Evolutionary conservation across 1,284 basidiomycete species (phyloP).

Genomic region (Pholiota adiposa): DNA sequence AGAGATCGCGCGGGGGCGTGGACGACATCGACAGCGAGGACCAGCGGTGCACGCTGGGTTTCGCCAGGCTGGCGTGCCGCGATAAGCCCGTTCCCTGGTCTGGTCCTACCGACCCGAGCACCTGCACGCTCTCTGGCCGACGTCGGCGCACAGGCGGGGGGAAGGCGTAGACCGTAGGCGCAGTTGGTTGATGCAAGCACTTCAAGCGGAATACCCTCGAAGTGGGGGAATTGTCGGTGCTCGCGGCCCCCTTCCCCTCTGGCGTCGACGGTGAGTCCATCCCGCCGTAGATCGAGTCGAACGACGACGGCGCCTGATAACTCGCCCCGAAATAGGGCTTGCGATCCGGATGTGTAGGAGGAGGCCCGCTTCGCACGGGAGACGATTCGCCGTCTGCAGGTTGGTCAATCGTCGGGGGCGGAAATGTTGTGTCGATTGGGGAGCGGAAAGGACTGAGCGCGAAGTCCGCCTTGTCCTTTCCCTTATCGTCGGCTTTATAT

Average conservation of each 20-base stretch:
- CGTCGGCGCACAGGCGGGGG: slow-evolving; percentile 52
- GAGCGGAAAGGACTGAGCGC: slow-evolving; percentile 16
- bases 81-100: not conserved
- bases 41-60: slow-evolving; percentile 21
- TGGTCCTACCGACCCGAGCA: slow-evolving; percentile 36
- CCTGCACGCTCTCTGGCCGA: slow-evolving; percentile 68
- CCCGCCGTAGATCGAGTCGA: slow-evolving; percentile 28
- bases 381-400: slow-evolving; percentile 1
- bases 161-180: slow-evolving; percentile 43
- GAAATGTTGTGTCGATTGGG: slow-evolving; percentile 9
- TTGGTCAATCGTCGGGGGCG: slow-evolving; percentile 10
- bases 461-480: not conserved
- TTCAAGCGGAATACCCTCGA: slow-evolving; percentile 54
- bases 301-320: slow-evolving; percentile 19
- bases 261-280: slow-evolving; percentile 6
- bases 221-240: slow-evolving; percentile 28
- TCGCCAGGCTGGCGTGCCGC: slow-evolving; percentile 22
- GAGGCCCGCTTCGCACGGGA: slow-evolving; percentile 30
- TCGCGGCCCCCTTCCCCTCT: slow-evolving; percentile 16
- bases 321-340: slow-evolving; percentile 29
- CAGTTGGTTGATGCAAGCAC: slow-evolving; percentile 54
- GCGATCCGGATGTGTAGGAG: slow-evolving; percentile 65
- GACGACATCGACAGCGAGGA: slow-evolving; percentile 31
- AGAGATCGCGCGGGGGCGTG: slow-evolving; percentile 12
- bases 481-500: slow-evolving; percentile 22